phyloP scores from a whole-genome alignment of 352 stramenopile species.

The Globisporangium viniferum region DNA sequence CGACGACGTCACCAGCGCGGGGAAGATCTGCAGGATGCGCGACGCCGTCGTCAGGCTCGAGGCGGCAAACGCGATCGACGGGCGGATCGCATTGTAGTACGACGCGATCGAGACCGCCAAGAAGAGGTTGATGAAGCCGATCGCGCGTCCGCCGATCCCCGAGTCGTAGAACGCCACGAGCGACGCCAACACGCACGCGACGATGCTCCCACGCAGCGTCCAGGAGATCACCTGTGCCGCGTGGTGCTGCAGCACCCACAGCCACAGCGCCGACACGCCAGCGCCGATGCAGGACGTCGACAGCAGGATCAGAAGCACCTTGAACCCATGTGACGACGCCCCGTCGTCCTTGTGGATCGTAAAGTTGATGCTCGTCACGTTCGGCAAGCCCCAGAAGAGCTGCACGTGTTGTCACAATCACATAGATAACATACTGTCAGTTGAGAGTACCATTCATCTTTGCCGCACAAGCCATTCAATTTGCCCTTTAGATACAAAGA shows the following conservation, averaged over 20 bases:
- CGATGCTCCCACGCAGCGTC: slow-evolving; percentile 65
- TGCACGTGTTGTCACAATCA: slow-evolving; percentile 18
- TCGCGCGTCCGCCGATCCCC: slow-evolving; percentile 66
- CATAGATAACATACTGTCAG: neutral
- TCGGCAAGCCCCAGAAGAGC: slow-evolving; percentile 72
- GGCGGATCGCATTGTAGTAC: slow-evolving; percentile 66
- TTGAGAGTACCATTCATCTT: neutral
- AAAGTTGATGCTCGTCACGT: slow-evolving; percentile 76
- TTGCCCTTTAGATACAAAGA: neutral
- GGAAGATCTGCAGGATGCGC: slow-evolving; percentile 73
- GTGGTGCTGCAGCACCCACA: slow-evolving; percentile 74
- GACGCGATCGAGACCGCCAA: slow-evolving; percentile 53
- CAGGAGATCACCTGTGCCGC: slow-evolving; percentile 64
- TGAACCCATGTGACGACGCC: slow-evolving; percentile 64
- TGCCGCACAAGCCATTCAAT: neutral
- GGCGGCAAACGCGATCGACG: slow-evolving; percentile 75
- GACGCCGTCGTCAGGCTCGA: slow-evolving; percentile 72
- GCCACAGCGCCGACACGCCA: slow-evolving; percentile 67
- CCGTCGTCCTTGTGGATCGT: slow-evolving; percentile 58
- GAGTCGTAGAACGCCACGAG: slow-evolving; percentile 68
- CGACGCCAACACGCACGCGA: slow-evolving; percentile 44
- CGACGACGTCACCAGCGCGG: slow-evolving; percentile 58
- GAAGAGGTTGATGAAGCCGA: slow-evolving; percentile 83
- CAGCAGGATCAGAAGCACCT: slow-evolving; percentile 68
- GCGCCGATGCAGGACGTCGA: slow-evolving; percentile 62